Conservation (phyloP, 1,284 basidiomycete genomes). For the Mycosarcoma mackinlayi region DNA sequence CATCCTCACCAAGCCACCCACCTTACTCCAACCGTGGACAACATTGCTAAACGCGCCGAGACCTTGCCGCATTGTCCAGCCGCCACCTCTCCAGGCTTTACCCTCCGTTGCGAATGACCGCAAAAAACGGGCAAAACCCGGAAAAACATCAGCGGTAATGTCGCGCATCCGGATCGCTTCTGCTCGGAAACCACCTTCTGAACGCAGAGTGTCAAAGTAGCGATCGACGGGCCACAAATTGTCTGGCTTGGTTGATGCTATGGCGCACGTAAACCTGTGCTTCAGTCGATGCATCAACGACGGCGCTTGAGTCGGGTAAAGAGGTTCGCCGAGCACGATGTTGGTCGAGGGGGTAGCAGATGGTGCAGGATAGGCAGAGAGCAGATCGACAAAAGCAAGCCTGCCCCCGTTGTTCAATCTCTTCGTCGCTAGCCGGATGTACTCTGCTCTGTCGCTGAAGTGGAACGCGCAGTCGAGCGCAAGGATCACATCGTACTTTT, state of each 20-base stretch:
- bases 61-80: constrained; percentile 22
- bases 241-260: constrained; percentile 35
- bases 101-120: constrained; percentile 43
- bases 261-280: constrained; percentile 37
- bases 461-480: constrained; percentile 67
- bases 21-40: constrained; percentile 55
- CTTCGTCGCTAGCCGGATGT: constrained; percentile 43
- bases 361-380: constrained; percentile 56
- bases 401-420: constrained; percentile 50
- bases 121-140: constrained; percentile 60
- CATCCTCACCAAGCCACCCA: constrained; percentile 56
- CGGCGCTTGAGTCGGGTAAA: constrained; percentile 32
- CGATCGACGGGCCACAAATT: constrained; percentile 50
- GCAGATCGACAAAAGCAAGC: constrained; percentile 60
- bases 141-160: constrained; percentile 57
- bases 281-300: constrained; percentile 13
- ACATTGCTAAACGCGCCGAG: constrained; percentile 55
- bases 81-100: constrained; percentile 53
- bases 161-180: constrained; percentile 48
- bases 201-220: constrained; percentile 39
- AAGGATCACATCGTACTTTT: constrained; percentile 60
- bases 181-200: constrained; percentile 28
- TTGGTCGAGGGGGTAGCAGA: not conserved
- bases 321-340: constrained; percentile 13
- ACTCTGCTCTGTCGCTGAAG: constrained; percentile 52